Evolutionary conservation across 2,329 filamentous ascomycete genomes (phyloP).

Genomic region (Epichloe hybrida): DNA sequence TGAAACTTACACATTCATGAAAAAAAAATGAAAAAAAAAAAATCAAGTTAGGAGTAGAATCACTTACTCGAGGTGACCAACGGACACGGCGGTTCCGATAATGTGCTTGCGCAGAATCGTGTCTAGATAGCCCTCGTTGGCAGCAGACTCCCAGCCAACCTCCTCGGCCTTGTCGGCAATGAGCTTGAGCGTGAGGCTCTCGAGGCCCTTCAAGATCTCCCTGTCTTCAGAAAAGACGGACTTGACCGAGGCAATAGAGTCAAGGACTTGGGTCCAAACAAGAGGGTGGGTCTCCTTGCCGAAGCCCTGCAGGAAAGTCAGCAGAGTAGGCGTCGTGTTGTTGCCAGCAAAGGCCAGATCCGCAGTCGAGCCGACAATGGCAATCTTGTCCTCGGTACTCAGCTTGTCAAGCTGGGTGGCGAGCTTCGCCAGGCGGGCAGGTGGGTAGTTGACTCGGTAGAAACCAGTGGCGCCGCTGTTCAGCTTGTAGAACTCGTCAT

Average conservation of each 20-base stretch:
- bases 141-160: constrained; percentile 74
- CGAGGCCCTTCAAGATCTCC: constrained; percentile 56
- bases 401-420: constrained; percentile 64
- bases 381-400: constrained; percentile 80
- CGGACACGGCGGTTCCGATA: constrained; percentile 59
- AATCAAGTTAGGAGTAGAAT: not conserved
- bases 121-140: constrained; percentile 67
- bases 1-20: not conserved
- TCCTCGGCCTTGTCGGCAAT: constrained; percentile 61
- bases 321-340: constrained; percentile 64
- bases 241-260: constrained; percentile 62
- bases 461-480: constrained; percentile 81
- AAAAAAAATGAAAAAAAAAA: not conserved
- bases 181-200: constrained; percentile 67
- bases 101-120: constrained; percentile 74
- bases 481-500: constrained; percentile 80
- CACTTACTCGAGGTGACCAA: constrained; percentile 60
- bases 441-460: constrained; percentile 87
- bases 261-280: constrained; percentile 77
- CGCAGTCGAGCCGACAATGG: constrained; percentile 77
- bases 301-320: constrained; percentile 79
- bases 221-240: constrained; percentile 74
- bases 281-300: constrained; percentile 69
- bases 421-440: constrained; percentile 68
- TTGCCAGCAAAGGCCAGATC: constrained; percentile 82